Evolutionary conservation across 768 basidiomycete species (phyloP), one percentile per base, ranked within the genome.

Genomic region (Tulasnella sp.): DNA sequence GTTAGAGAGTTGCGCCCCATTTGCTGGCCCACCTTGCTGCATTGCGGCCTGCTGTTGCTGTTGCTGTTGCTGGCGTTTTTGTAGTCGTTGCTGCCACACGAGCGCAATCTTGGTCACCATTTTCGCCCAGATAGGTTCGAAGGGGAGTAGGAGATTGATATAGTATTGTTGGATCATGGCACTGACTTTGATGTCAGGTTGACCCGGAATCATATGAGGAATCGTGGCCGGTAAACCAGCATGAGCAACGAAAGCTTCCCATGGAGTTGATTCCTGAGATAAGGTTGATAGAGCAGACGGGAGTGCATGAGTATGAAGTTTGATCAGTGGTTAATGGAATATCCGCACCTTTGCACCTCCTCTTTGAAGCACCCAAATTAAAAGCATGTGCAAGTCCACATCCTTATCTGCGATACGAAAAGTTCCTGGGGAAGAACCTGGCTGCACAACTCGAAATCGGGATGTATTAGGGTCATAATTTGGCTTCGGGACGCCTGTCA

Each of bases 371-470:
- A 83, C 79, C 35, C 75, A 55, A 10, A 69, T 70, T 78, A 81
- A 88, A 8, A 89, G 65, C 60, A 72, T 81, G 64, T 81, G 79
- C n/a, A 89, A 63, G 61, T 83, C 80, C 39, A 89, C 66, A 58
- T 87, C 83, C 62, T 74, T 81, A 15, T 81, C 83, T 2, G 77
- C 81, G 16, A 89, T 60, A 42, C 76, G 75, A 63, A 88, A 70
- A 34, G 72, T 66, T 28, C 87, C 86, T 9, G 72, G 57, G 56
- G 83, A 81, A 8, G 68, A 60, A 9, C 77, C 74, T 24, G 74
- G 68, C 53, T 87, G 83, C 53, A 89, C 66, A 46, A 67, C 65
- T 60, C 77, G 76, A 79, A 81, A 88, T 19, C 67, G 72, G 1
- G 84, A 78, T 37, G 67, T 71, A 39, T 62, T 63, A 24, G 75